Percentiles rank a stretch among this genome's conserved stretches.
phyloP scores from a whole-genome alignment of 164 flowering plant species.

The Tetracentron sinense region DNA sequence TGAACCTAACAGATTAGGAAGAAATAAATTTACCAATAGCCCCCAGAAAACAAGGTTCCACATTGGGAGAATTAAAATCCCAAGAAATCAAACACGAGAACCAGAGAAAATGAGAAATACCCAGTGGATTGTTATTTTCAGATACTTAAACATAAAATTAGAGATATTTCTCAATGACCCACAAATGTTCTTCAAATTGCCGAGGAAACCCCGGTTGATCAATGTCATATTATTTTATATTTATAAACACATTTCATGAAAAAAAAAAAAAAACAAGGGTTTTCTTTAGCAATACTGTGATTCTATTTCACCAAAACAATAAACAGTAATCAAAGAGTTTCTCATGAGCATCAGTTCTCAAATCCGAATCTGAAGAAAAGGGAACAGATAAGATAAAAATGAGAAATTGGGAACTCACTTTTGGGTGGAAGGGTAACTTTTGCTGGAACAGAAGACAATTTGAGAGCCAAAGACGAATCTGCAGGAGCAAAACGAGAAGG shows the following conservation, averaged over 20 bases:
- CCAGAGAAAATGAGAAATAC: no score
- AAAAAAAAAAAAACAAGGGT: background rate
- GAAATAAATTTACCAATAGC: no score
- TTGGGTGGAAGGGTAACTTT: slow-evolving; percentile 45
- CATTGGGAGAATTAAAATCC: background rate
- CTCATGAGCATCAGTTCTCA: background rate
- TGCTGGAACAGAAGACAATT: slow-evolving; percentile 24
- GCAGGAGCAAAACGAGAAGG: slow-evolving; percentile 61
- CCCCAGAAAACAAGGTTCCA: background rate
- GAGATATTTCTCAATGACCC: no score
- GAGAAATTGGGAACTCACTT: slow-evolving; percentile 35
- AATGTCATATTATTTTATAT: no score
- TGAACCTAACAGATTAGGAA: background rate
- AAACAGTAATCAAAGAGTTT: background rate
- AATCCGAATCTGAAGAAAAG: background rate
- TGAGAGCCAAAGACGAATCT: slow-evolving; percentile 27
- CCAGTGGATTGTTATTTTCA: no score
- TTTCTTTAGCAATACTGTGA: background rate
- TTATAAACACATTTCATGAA: background rate
- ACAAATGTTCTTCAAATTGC: no score
- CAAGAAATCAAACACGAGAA: no score
- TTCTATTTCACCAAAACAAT: background rate
- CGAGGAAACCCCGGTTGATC: no score
- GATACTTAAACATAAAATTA: no score
- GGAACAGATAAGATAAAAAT: background rate